These are phyloP conservation scores for Botrytis tulipae DNA, from an alignment of 2,329 filamentous ascomycete genomes.

Conservation along the genomic window DNA sequence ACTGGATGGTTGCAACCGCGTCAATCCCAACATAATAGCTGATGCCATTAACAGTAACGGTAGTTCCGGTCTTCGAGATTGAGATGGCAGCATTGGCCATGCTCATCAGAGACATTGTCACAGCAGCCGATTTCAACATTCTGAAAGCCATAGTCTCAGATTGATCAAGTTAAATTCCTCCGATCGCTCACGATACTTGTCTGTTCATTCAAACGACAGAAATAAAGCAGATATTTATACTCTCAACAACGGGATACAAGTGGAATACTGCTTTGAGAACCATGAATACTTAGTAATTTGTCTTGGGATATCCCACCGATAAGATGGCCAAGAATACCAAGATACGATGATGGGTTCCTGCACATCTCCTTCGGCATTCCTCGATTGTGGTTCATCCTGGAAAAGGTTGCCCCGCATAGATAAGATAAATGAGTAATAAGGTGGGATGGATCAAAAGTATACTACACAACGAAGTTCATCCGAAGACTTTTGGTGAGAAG, in stretches of 20 bases:
- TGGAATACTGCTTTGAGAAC: neutral
- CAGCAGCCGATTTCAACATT: conserved; percentile 9
- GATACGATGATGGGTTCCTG: conserved; percentile 2
- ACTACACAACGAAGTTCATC: neutral
- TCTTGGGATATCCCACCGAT: neutral
- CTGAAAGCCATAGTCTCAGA: conserved; percentile 7
- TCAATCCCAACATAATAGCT: conserved; percentile 37
- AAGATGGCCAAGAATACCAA: conserved; percentile 7
- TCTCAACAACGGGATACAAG: neutral
- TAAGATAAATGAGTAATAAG: conserved; percentile 13
- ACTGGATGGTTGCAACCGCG: conserved; percentile 29
- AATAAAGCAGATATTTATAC: neutral
- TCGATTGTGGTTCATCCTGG: neutral
- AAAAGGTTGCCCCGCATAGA: conserved; percentile 14
- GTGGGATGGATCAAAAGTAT: neutral
- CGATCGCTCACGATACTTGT: neutral
- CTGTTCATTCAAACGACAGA: neutral
- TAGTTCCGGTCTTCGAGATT: conserved; percentile 18
- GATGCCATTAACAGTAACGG: conserved; percentile 35
- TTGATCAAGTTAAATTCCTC: neutral
- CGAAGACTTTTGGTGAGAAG: neutral
- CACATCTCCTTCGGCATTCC: neutral
- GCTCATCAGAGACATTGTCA: conserved; percentile 11
- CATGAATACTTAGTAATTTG: neutral
- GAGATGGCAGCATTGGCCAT: conserved; percentile 19